Percentiles rank a stretch among this genome's conserved stretches.
Conservation (phyloP, 163 green algal genomes). For the Trebouxia gelatinosa region DNA sequence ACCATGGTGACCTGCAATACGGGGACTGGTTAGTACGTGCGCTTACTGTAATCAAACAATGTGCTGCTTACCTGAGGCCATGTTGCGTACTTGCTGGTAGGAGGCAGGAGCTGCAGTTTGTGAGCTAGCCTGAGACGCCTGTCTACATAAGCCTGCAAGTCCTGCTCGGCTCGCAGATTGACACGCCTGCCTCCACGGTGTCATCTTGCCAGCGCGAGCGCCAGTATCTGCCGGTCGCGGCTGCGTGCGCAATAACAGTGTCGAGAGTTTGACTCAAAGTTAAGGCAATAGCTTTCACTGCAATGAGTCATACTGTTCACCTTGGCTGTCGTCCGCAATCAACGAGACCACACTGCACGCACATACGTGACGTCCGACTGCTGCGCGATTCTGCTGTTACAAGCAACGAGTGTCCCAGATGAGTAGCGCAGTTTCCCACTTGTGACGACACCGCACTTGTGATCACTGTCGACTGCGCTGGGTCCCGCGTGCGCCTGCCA, state of each 20-base stretch:
- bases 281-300: neutral
- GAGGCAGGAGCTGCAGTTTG: neutral
- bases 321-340: too few relatives aligned
- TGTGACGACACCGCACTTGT: too few relatives aligned
- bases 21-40: neutral
- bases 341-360: too few relatives aligned
- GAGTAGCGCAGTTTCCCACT: too few relatives aligned
- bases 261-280: neutral
- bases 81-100: neutral
- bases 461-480: neutral
- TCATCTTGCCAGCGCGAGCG: neutral
- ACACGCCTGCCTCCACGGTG: neutral
- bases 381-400: neutral
- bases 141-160: neutral
- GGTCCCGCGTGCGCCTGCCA: neutral
- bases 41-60: neutral
- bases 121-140: neutral
- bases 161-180: neutral
- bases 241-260: neutral
- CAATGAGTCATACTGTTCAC: neutral
- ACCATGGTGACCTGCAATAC: conserved; percentile 33
- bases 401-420: neutral
- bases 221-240: too few relatives aligned
- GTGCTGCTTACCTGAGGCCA: conserved; percentile 1
- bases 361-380: too few relatives aligned